A percentile compares a stretch with the other conserved stretches of the same genome.
phyloP scores from a whole-genome alignment of 2,329 filamentous ascomycete genomes.

The Paecilomyces sp. region DNA sequence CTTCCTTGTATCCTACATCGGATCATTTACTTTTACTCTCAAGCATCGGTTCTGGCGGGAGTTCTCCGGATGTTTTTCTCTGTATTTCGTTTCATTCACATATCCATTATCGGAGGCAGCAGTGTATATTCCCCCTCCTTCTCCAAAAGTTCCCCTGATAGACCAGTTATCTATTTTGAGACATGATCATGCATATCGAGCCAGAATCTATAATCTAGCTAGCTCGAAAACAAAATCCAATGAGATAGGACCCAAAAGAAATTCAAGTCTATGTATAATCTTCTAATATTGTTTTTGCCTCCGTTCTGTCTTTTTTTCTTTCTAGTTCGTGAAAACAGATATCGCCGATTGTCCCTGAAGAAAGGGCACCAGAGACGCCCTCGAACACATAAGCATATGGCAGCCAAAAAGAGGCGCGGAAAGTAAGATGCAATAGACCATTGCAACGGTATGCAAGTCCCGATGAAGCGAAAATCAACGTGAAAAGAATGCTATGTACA shows the following conservation, averaged over 20 bases:
- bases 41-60: not conserved
- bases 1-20: not conserved
- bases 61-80: not conserved
- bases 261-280: too few species aligned
- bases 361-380: too few species aligned
- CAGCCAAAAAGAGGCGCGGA: too few species aligned
- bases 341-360: too few species aligned
- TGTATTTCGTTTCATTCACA: not conserved
- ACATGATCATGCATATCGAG: not conserved
- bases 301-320: too few species aligned
- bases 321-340: too few species aligned
- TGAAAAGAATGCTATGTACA: not conserved
- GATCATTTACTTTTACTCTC: not conserved
- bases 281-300: too few species aligned
- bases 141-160: not conserved
- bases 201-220: too few species aligned
- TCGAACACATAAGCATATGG: too few species aligned
- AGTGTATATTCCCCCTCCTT: not conserved
- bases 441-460: too few species aligned
- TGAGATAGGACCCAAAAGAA: not conserved
- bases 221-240: not conserved
- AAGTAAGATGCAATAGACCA: too few species aligned
- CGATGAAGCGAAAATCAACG: not conserved
- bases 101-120: not conserved
- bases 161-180: not conserved